These are phyloP conservation scores for Trypanosoma congolense DNA, from an alignment of 208 protist genomes.

Conservation along the genomic window DNA sequence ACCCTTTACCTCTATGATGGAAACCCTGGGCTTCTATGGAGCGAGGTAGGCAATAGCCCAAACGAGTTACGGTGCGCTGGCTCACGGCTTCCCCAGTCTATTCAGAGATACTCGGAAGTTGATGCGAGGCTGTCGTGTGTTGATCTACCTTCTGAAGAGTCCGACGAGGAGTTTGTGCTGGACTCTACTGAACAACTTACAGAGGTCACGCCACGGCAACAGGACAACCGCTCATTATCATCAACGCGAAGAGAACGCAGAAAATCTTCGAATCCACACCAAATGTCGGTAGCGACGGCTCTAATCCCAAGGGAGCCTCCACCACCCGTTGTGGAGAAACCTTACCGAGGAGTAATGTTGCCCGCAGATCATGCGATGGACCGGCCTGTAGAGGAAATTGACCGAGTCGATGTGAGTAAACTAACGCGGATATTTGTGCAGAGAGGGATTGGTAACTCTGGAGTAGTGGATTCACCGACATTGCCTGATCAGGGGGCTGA, in stretches of 20 bases:
- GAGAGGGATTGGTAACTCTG: constrained; percentile 27
- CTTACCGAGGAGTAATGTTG: constrained; percentile 3
- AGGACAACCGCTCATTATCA: no score
- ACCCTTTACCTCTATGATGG: not conserved
- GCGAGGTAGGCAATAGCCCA: no score
- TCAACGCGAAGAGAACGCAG: no score
- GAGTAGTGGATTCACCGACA: not conserved
- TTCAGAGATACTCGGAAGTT: no score
- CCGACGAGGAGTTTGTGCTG: no score
- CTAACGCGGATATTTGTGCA: constrained; percentile 47
- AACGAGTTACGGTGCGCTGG: no score
- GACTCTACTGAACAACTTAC: no score
- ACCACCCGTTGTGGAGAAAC: not conserved
- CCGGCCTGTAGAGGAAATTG: constrained; percentile 17
- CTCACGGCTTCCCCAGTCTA: no score
- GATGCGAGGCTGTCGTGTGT: no score
- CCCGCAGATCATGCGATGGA: constrained; percentile 33
- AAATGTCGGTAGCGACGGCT: not conserved
- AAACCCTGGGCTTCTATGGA: not conserved
- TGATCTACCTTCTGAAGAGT: no score
- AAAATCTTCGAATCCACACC: no score
- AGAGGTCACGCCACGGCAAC: no score
- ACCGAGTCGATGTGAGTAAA: constrained; percentile 40
- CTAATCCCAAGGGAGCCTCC: not conserved
- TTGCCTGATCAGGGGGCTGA: constrained; percentile 10